Base-by-base conservation (phyloP, 495 filamentous ascomycete species). In the Neurospora sp. region DNA sequence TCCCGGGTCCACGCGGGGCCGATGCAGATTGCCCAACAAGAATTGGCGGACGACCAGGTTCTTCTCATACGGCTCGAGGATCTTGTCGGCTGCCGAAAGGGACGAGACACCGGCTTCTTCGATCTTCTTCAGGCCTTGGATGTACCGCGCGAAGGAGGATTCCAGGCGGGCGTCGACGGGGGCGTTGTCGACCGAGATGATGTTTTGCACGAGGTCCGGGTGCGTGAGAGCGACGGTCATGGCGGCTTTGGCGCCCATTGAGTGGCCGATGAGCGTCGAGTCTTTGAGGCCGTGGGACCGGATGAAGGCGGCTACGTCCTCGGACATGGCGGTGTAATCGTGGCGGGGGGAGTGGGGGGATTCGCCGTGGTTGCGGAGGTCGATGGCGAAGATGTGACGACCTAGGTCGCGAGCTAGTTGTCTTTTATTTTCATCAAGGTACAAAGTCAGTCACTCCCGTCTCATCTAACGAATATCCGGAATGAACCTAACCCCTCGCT, bases 171-270 rank as follows among this genome's bases (percentile, higher is more conserved):
- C 92, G 78, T 94, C 94, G 22, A 96, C 83, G 4, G 96, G 96
- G 7, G 94, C 94, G 78, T 99, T 99, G 84, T 99, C 96, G 6
- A 98, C 94, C 5, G 93, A 84, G 22, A 99, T 86, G 37, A 99
- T 78, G 75, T 88, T 87, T 2, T 85, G 85, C 42, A 97, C 84
- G 0, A 90, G 83, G 14, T 87, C 80, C 0, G 93, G 92, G 0
- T 86, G 82, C 38, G 86, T 84, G 18, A 99, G 88, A 39, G 94
- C 92, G 41, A 98, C 86, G 0, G 92, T 86, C 95, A 98, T 97
- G 70, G 93, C 95, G 4, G 91, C 89, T 86, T 99, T 99, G 44
- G 96, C 96, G 70, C 96, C 96, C 95, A 99, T 99, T 1, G 94
- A 97, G 83, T 99, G 96, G 0, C 96, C 96, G 76, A 99, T 94